Percentiles rank a stretch among this genome's conserved stretches.
These are phyloP conservation scores for Coffea canephora DNA, from an alignment of 257 asterid species.

Conservation along the genomic window DNA sequence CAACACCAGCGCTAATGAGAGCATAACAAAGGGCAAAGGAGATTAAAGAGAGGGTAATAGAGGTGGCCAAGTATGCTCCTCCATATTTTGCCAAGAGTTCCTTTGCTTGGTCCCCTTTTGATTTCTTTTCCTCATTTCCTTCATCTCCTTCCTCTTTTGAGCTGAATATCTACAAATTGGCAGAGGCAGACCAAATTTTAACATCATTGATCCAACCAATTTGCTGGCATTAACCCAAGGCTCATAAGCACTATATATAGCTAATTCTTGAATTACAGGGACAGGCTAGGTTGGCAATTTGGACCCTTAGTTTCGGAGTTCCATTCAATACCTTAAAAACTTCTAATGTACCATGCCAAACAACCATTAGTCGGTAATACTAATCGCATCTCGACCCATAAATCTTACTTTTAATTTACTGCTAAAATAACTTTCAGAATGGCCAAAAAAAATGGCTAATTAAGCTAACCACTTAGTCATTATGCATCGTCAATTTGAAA, in stretches of 20 bases:
- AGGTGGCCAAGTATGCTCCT: constrained; percentile 94
- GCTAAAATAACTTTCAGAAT: too few species aligned
- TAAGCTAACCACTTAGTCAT: too few species aligned
- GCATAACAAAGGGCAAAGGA: constrained; percentile 80
- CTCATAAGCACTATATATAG: background rate
- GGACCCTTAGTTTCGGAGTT: background rate
- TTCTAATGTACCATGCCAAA: too few species aligned
- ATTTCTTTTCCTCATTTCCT: constrained; percentile 42
- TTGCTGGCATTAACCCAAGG: background rate
- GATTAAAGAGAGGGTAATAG: constrained; percentile 85
- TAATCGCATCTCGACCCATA: too few species aligned
- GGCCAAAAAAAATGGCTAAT: too few species aligned
- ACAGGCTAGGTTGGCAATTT: background rate
- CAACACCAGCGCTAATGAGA: constrained; percentile 77
- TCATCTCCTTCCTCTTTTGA: constrained; percentile 53
- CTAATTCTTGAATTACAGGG: background rate
- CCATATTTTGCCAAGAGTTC: constrained; percentile 89
- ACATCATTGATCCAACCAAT: background rate
- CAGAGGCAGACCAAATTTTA: background rate
- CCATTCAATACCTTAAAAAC: background rate
- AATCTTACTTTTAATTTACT: too few species aligned
- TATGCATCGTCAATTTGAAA: background rate
- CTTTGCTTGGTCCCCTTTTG: constrained; percentile 86
- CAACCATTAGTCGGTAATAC: too few species aligned
- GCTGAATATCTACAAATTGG: constrained; percentile 59